These are phyloP conservation scores for Plantago elongata DNA, from an alignment of 257 asterid genomes.

Conservation along the genomic window DNA sequence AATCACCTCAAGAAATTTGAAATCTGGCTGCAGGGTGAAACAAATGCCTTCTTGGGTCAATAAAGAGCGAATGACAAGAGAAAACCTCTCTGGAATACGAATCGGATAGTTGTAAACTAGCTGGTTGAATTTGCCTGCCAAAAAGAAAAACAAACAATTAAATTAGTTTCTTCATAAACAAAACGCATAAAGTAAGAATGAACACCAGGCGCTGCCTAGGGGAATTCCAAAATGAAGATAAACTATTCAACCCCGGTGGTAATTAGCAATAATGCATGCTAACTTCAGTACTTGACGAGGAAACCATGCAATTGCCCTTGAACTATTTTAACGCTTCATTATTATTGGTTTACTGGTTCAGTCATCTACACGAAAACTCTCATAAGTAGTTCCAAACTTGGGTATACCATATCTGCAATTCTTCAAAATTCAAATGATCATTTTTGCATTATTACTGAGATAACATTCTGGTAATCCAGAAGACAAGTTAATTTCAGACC, in stretches of 20 bases:
- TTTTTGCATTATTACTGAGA: too few relatives aligned
- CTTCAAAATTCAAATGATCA: too few relatives aligned
- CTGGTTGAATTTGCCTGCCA: conserved; percentile 91
- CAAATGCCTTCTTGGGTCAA: conserved; percentile 99
- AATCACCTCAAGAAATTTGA: conserved; percentile 96
- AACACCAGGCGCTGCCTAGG: conserved; percentile 7
- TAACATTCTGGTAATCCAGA: too few relatives aligned
- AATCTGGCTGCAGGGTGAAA: conserved; percentile 81
- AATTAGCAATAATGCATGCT: background rate
- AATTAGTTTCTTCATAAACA: background rate
- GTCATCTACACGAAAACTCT: background rate
- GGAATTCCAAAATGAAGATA: conserved; percentile 14
- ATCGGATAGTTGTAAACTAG: conserved; percentile 94
- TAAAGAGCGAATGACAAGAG: conserved; percentile 92
- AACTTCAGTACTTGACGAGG: background rate
- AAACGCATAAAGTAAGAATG: conserved; percentile 8
- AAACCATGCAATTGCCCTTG: background rate
- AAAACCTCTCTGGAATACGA: conserved; percentile 97
- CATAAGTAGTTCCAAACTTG: background rate
- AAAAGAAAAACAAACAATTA: conserved; percentile 5
- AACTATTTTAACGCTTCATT: conserved; percentile 1
- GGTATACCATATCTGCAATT: too few relatives aligned
- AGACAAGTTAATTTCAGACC: too few relatives aligned
- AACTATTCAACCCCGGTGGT: conserved; percentile 3
- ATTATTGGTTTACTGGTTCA: background rate